Base-by-base conservation (phyloP, 805 yeast species). In the Cyberlindnera japonica region DNA sequence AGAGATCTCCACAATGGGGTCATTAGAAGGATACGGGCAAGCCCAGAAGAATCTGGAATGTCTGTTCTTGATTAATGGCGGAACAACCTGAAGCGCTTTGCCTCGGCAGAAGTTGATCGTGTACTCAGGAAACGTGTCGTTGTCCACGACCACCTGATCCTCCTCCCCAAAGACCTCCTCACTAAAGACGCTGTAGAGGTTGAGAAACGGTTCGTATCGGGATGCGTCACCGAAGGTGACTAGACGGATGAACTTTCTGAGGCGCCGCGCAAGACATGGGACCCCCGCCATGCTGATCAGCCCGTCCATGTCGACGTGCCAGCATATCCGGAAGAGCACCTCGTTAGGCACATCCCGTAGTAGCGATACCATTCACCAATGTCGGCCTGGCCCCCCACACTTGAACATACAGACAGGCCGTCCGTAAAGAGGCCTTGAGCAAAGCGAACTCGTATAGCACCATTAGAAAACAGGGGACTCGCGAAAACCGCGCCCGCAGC, bases 11-110 rank as follows among this genome's bases (percentile, higher is more conserved):
- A 14, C 6, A 18, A 27, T 15, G 7, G 13, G 11, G 7, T 27
- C 30, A 6, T 27, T 13, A 13, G 13, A 7, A 6, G 30, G 30
- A 18, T 15, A 15, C 5, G 30, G 17, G 18, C 30, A 27, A 5
- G 27, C 35, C 19, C 21, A 18, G 27, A 21, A 33, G 27, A 12
- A 33, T 19, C 22, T 33, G 9, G 35, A 7, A 18, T 33, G 27
- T 5, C n/a, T 23, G 18, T 14, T 33, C 18, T 33, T n/a, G 9
- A 27, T 4, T n/a, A n/a, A n/a, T 5, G 18, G 30, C 13, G 6
- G 6, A 18, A 18, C 9, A 15, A 15, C 14, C n/a, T 6, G 12
- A 14, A 27, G 6, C 18, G 18, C 35, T 19, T 16, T 7, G 16
- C n/a, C 13, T 21, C 13, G 26, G 19, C 10, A 21, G 27, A 21